Evolutionary conservation across 129 eudicot species (phyloP), one percentile per base, ranked within the genome.

Genomic region (Gnaphalium uliginosum): DNA sequence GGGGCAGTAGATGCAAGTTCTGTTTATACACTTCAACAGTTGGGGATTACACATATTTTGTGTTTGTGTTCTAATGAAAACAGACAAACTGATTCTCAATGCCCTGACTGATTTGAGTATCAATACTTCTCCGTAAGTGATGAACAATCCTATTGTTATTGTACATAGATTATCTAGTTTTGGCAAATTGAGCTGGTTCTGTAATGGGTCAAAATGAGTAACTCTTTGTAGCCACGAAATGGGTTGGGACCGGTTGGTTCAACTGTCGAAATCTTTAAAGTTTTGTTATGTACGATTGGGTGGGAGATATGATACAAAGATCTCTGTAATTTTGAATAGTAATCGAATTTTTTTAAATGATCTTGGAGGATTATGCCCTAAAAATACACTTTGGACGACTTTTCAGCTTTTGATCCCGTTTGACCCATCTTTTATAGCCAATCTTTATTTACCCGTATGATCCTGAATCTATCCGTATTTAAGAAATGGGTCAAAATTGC

Each of bases 1-100:
- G 99, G 99, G 64, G 97, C 99, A 10, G 84, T 91, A 46, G 96
- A 96, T 73, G 99, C 99, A n/a, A 91, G 99, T 88, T 94, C 99
- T 75, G 78, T 89, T 22, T 79, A 85, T 85, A 94, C 99, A 7
- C 85, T 94, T 76, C 90, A 94, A 78, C 97, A 88, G 85, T 53
- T 94, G 39, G 97, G 96, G 79, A 91, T 91, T 60, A 87, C 99
- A 23, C 97, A 94, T 74, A 88, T 91, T 50, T 81, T 94, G n/a
- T 94, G 99, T 61, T 79, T 94, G 70, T 94, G 97, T 78, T 82
- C 94, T 59, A 94, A 94, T 83, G 99, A 94, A 87, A 91, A 87
- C 68, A 97, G 99, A 56, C 99, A 94, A 73, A 77, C 88, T 54
- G 99, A 94, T 78, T 91, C 97, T 46, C 99, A 94, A 81, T 86